Conservation (phyloP, 1,139 yeast species). For the Sugiyamaella grinbergsii region DNA sequence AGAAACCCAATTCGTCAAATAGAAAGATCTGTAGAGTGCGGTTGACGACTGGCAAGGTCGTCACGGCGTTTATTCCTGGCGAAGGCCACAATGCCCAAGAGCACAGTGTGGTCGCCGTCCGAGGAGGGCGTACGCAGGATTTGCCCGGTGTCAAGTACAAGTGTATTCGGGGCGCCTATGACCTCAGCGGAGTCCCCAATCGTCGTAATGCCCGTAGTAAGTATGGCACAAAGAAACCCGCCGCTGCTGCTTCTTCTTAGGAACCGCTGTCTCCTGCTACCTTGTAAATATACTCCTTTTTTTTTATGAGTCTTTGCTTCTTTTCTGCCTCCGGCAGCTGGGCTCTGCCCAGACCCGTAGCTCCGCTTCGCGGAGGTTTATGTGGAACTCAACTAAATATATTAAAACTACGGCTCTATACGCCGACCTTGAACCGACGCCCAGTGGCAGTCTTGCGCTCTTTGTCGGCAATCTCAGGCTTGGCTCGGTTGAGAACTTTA, state of each 20-base stretch:
- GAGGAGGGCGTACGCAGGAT: constrained; percentile 99
- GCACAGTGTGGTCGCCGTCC: constrained; percentile 90
- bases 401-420: constrained; percentile 11
- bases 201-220: constrained; percentile 87
- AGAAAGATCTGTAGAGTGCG: constrained; percentile 96
- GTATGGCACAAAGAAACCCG: constrained; percentile 91
- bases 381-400: no score
- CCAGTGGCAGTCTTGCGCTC: constrained; percentile 87
- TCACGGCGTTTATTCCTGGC: constrained; percentile 95
- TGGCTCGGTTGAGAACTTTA: constrained; percentile 94
- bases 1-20: constrained; percentile 97
- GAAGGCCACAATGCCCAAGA: constrained; percentile 99
- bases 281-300: constrained; percentile 9
- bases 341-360: no score
- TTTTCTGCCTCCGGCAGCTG: constrained; percentile 1
- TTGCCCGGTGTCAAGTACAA: constrained; percentile 97
- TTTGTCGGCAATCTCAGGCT: constrained; percentile 85
- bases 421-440: constrained; percentile 30
- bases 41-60: constrained; percentile 82
- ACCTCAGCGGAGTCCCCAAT: constrained; percentile 93
- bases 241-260: constrained; percentile 33
- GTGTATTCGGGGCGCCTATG: constrained; percentile 90
- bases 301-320: background rate
- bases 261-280: background rate
- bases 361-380: no score